These are phyloP conservation scores for Monilinia fructicola DNA, from an alignment of 2,329 filamentous ascomycete genomes.

Conservation along the genomic window DNA sequence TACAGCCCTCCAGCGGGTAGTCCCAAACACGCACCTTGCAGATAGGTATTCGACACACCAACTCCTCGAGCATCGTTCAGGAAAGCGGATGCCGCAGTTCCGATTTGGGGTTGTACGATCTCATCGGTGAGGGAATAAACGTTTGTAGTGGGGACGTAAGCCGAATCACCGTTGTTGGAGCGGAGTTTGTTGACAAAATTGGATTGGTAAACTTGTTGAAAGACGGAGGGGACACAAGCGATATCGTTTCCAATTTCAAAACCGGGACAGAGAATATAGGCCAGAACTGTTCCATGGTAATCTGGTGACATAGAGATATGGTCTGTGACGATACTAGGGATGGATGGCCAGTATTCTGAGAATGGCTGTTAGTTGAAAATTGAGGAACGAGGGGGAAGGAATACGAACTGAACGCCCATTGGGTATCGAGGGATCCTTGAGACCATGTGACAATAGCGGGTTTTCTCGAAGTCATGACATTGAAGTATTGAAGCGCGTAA, in stretches of 20 bases:
- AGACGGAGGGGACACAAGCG: conserved; percentile 1
- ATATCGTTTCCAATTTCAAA: conserved; percentile 13
- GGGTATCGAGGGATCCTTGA: conserved; percentile 54
- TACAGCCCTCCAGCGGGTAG: conserved; percentile 7
- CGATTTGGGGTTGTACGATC: conserved; percentile 52
- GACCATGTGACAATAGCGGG: conserved; percentile 54
- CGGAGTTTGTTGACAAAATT: conserved; percentile 47
- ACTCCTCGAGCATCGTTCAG: conserved; percentile 37
- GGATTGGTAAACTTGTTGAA: conserved; percentile 49
- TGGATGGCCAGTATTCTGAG: conserved; percentile 53
- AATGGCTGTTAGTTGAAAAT: neutral
- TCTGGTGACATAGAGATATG: conserved; percentile 54
- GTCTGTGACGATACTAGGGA: conserved; percentile 47
- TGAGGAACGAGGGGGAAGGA: neutral
- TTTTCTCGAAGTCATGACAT: conserved; percentile 42
- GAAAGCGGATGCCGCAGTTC: conserved; percentile 48
- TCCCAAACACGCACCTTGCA: conserved; percentile 15
- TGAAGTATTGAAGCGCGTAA: conserved; percentile 59
- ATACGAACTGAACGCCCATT: conserved; percentile 52
- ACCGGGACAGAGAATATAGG: conserved; percentile 36
- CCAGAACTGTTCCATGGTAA: conserved; percentile 50
- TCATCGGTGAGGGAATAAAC: conserved; percentile 53
- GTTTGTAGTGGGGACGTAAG: conserved; percentile 56
- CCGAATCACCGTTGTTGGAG: conserved; percentile 48
- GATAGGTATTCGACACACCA: conserved; percentile 8